Conservation (phyloP, 345 rosid species). For the Mangifera indica region DNA sequence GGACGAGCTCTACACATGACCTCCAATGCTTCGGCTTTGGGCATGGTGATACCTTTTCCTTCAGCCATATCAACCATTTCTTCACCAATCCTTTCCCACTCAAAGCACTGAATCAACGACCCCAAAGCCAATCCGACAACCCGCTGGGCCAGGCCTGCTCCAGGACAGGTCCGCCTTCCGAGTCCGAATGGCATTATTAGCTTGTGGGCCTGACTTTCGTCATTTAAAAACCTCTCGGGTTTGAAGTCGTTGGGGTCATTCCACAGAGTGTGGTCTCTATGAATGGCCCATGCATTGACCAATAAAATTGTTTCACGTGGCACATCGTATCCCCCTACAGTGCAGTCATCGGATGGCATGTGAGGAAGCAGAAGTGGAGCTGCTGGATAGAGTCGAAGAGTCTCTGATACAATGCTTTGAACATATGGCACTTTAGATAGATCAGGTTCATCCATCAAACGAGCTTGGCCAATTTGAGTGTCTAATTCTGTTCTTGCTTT, state of each 20-base stretch:
- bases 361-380: conserved; percentile 43
- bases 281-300: conserved; percentile 55
- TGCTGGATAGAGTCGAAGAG: conserved; percentile 39
- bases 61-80: conserved; percentile 29
- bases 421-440: conserved; percentile 37
- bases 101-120: conserved; percentile 42
- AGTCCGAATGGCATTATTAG: conserved; percentile 41
- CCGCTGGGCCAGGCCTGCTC: conserved; percentile 38
- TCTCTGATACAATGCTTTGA: conserved; percentile 40
- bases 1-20: conserved; percentile 8
- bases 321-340: conserved; percentile 39
- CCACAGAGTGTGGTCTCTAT: conserved; percentile 45
- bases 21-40: conserved; percentile 12
- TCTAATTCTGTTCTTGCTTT: conserved; percentile 41
- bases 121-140: conserved; percentile 38
- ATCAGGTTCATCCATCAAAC: conserved; percentile 37
- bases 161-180: conserved; percentile 58
- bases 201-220: conserved; percentile 19
- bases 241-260: conserved; percentile 39
- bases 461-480: conserved; percentile 24
- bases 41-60: conserved; percentile 15
- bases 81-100: conserved; percentile 22
- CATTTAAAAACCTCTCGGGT: conserved; percentile 49
- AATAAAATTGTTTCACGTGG: conserved; percentile 44
- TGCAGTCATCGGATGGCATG: conserved; percentile 36